Evolutionary conservation across 140 eudicot species (phyloP).

Genomic region (Flaveria floridana): DNA sequence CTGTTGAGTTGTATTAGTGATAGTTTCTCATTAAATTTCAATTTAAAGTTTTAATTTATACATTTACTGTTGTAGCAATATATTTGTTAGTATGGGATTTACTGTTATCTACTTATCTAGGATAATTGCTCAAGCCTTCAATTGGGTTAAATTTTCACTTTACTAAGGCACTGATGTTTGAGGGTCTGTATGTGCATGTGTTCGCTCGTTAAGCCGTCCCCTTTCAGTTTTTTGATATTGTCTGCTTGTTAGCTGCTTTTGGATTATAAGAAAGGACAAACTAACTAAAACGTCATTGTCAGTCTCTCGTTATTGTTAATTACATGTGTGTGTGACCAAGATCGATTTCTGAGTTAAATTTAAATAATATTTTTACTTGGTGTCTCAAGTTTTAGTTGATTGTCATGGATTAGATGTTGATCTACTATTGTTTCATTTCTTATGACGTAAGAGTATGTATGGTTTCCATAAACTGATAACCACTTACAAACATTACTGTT

Average conservation of each 20-base stretch:
- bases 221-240: conserved; percentile 1
- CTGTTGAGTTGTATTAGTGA: conserved; percentile 10
- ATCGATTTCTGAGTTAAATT: conserved; percentile 4
- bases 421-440: conserved; percentile 13
- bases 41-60: conserved; percentile 15
- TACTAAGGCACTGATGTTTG: not conserved
- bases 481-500: not conserved
- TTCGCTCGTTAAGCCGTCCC: not conserved
- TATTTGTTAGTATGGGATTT: conserved; percentile 8
- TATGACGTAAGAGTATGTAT: not conserved
- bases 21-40: not conserved
- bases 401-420: conserved; percentile 11
- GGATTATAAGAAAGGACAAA: conserved; percentile 9
- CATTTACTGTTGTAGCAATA: not conserved
- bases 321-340: not conserved
- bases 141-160: not conserved
- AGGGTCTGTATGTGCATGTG: not conserved
- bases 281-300: not conserved
- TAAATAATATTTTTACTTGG: not conserved
- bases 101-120: not conserved
- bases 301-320: not conserved
- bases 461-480: conserved; percentile 11
- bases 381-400: not conserved
- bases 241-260: not conserved
- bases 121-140: conserved; percentile 6